A percentile compares a stretch with the other conserved stretches of the same genome.
Evolutionary conservation across 352 stramenopile species (phyloP).

Genomic region (Phytophthora fragariae): DNA sequence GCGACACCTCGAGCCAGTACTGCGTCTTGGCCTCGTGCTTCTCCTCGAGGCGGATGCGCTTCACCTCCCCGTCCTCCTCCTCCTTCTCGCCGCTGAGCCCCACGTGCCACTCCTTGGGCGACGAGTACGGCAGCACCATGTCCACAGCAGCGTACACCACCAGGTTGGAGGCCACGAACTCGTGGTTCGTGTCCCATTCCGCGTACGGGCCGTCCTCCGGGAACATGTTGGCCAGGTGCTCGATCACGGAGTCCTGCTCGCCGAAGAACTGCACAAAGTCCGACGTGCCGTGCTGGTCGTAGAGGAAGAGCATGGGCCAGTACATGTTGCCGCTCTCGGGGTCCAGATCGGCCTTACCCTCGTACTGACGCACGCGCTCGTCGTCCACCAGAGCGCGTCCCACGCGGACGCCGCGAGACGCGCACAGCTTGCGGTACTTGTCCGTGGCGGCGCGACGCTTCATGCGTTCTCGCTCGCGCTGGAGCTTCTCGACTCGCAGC

Average conservation of each 20-base stretch:
- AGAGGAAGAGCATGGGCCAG: slow-evolving; percentile 88
- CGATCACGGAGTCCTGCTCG: slow-evolving; percentile 82
- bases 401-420: slow-evolving; percentile 67
- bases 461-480: slow-evolving; percentile 74
- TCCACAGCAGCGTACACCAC: slow-evolving; percentile 80
- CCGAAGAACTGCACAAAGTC: slow-evolving; percentile 87
- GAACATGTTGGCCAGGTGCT: slow-evolving; percentile 92
- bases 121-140: slow-evolving; percentile 73
- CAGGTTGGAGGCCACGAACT: slow-evolving; percentile 82
- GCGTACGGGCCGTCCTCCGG: slow-evolving; percentile 85
- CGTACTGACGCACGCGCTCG: slow-evolving; percentile 82
- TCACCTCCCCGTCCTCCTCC: slow-evolving; percentile 69
- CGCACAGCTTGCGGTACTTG: slow-evolving; percentile 83
- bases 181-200: slow-evolving; percentile 75
- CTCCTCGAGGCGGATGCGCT: slow-evolving; percentile 69
- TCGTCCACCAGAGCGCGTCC: slow-evolving; percentile 81
- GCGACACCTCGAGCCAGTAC: slow-evolving; percentile 80
- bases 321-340: slow-evolving; percentile 64
- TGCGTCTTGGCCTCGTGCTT: slow-evolving; percentile 81
- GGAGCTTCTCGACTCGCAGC: slow-evolving; percentile 64
- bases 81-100: slow-evolving; percentile 79
- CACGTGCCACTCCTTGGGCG: slow-evolving; percentile 77
- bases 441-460: slow-evolving; percentile 71
- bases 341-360: slow-evolving; percentile 84
- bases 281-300: slow-evolving; percentile 85